A percentile compares a stretch with the other conserved stretches of the same genome.
Conservation (phyloP, 441 rosid species). For the Gossypium gossypioides region DNA sequence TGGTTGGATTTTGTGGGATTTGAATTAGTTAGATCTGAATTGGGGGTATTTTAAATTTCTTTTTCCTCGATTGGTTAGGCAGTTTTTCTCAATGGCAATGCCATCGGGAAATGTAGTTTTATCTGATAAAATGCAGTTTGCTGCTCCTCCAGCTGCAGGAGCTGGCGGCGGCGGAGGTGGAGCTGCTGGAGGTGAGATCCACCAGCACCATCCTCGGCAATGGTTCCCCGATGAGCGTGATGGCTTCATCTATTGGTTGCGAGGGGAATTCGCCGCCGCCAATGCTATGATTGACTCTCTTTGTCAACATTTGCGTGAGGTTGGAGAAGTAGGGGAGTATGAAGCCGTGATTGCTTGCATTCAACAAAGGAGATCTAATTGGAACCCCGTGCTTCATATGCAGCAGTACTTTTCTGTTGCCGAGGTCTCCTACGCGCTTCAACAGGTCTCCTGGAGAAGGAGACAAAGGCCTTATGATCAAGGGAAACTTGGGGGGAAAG, state of each 20-base stretch:
- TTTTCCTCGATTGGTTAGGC: not conserved
- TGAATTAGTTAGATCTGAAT: conserved; percentile 14
- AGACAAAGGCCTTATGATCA: conserved; percentile 51
- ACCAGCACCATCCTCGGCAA: not conserved
- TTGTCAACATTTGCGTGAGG: not conserved
- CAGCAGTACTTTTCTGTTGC: conserved; percentile 65
- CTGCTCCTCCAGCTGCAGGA: conserved; percentile 7
- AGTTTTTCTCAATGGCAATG: conserved; percentile 4
- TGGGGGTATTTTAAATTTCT: not conserved
- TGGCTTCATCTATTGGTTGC: conserved; percentile 2
- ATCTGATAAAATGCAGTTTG: conserved; percentile 55
- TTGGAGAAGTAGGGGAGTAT: not conserved
- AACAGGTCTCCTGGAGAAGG: conserved; percentile 48
- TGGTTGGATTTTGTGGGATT: not conserved
- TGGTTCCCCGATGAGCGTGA: conserved; percentile 6
- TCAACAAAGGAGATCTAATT: not conserved
- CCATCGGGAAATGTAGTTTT: conserved; percentile 30
- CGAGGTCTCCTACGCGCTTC: conserved; percentile 50
- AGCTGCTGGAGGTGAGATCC: not conserved
- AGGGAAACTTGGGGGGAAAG: conserved; percentile 38
- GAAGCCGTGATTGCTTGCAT: not conserved
- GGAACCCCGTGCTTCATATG: conserved; percentile 43
- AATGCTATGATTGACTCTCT: conserved; percentile 2
- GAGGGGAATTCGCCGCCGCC: not conserved
- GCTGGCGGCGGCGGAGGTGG: conserved; percentile 1